Conservation (phyloP, 164 flowering plant genomes). For the Echeveria elegans region DNA sequence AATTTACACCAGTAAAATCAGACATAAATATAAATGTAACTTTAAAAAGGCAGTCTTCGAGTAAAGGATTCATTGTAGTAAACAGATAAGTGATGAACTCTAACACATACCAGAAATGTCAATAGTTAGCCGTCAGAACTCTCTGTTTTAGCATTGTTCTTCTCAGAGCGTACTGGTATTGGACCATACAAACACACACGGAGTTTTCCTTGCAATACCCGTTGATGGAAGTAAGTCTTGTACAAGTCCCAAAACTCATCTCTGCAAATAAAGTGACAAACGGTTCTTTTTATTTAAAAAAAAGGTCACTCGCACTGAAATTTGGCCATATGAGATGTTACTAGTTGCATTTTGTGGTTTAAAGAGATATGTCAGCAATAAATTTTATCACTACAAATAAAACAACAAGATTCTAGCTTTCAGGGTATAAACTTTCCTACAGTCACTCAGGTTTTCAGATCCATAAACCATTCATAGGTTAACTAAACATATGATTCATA, state of each 20-base stretch:
- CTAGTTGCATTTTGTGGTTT: not conserved
- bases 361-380: not conserved
- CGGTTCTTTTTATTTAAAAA: no score
- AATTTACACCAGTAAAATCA: no score
- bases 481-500: not conserved
- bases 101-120: no score
- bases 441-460: not conserved
- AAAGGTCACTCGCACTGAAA: not conserved
- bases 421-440: not conserved
- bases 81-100: no score
- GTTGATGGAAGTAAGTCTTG: constrained; percentile 57
- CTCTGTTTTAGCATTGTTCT: constrained; percentile 2
- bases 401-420: not conserved
- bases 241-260: constrained; percentile 94
- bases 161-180: constrained; percentile 11
- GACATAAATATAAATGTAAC: no score
- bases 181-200: constrained; percentile 71
- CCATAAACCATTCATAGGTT: not conserved
- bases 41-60: no score
- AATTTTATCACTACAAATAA: not conserved
- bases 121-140: constrained; percentile 5
- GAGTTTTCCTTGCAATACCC: constrained; percentile 43
- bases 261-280: constrained; percentile 28
- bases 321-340: not conserved
- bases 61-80: no score